These are phyloP conservation scores for Oidiodendron maius DNA, from an alignment of 495 filamentous ascomycete genomes.

Conservation along the genomic window DNA sequence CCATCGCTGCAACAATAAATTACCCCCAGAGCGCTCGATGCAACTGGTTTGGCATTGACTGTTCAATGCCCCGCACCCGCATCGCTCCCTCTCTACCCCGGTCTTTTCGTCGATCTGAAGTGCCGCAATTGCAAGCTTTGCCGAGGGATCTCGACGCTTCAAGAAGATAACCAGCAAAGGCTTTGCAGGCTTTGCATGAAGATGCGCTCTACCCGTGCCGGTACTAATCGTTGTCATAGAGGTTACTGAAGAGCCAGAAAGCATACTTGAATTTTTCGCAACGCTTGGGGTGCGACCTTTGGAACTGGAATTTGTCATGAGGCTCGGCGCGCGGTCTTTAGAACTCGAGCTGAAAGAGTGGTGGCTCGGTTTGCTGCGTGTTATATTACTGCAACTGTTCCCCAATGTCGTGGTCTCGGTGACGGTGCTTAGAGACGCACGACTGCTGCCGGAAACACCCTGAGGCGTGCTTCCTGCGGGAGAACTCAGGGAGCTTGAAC, in stretches of 20 bases:
- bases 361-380: not conserved
- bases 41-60: slow-evolving; percentile 6
- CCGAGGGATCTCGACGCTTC: slow-evolving; percentile 5
- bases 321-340: not conserved
- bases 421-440: not conserved
- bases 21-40: slow-evolving; percentile 5
- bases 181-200: slow-evolving; percentile 15
- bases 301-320: not conserved
- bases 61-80: slow-evolving; percentile 8
- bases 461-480: not conserved
- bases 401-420: not conserved
- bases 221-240: slow-evolving; percentile 11
- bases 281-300: slow-evolving; percentile 3
- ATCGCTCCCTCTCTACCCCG: slow-evolving; percentile 8
- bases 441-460: not conserved
- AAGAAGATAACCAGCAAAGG: slow-evolving; percentile 15
- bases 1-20: slow-evolving; percentile 6
- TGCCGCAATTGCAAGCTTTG: slow-evolving; percentile 11
- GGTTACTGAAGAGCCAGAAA: not conserved
- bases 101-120: slow-evolving; percentile 14
- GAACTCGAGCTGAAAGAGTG: not conserved
- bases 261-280: slow-evolving; percentile 1
- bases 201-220: slow-evolving; percentile 7
- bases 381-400: slow-evolving; percentile 1
- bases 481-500: slow-evolving; percentile 1